These are phyloP conservation scores for Paracoccidioides brasiliensis DNA, from an alignment of 2,329 filamentous ascomycete species.

Conservation along the genomic window DNA sequence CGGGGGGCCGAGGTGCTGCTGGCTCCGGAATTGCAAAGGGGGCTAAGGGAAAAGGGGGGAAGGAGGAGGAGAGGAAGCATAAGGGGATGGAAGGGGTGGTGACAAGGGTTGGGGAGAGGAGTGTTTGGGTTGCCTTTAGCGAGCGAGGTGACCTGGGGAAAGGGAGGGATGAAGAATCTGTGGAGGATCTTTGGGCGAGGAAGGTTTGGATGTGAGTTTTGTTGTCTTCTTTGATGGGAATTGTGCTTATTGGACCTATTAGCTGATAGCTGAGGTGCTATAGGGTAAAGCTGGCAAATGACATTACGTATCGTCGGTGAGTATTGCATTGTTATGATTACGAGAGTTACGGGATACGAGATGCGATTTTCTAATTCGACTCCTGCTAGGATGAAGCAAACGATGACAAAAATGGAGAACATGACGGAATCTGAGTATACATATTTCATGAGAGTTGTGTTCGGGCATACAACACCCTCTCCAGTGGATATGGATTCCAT, in stretches of 20 bases:
- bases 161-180: slow-evolving; percentile 29
- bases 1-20: slow-evolving; percentile 6
- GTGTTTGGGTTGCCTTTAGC: slow-evolving; percentile 34
- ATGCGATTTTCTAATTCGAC: background rate
- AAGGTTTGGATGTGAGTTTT: slow-evolving; percentile 50
- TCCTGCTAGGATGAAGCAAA: slow-evolving; percentile 44
- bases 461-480: slow-evolving; percentile 44
- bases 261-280: slow-evolving; percentile 6
- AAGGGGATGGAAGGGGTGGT: slow-evolving; percentile 35
- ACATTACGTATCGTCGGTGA: slow-evolving; percentile 51
- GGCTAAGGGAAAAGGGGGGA: slow-evolving; percentile 21
- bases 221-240: slow-evolving; percentile 1
- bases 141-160: slow-evolving; percentile 20
- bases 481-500: slow-evolving; percentile 35
- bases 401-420: slow-evolving; percentile 47
- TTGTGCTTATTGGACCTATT: background rate
- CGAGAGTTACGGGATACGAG: slow-evolving; percentile 7
- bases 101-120: slow-evolving; percentile 31
- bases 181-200: slow-evolving; percentile 39
- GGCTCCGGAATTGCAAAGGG: slow-evolving; percentile 7
- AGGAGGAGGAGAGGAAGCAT: slow-evolving; percentile 20
- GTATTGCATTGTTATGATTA: slow-evolving; percentile 6
- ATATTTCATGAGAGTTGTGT: slow-evolving; percentile 46
- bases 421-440: slow-evolving; percentile 44
- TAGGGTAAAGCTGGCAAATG: slow-evolving; percentile 53